These are phyloP conservation scores for Blepharisma japonicum DNA, from an alignment of 73 alveolate species.

Conservation along the genomic window DNA sequence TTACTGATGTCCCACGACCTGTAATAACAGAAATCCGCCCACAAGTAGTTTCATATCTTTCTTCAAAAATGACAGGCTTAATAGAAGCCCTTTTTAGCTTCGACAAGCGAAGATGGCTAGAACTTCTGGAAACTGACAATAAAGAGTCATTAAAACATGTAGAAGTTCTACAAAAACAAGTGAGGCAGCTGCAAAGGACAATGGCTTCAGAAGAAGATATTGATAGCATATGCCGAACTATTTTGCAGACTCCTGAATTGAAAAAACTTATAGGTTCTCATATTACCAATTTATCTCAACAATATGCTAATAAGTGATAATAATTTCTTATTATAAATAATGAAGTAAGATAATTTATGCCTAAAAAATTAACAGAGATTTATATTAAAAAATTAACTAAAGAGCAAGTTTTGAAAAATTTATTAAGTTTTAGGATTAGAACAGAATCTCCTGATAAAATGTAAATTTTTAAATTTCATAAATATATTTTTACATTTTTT, in stretches of 20 bases:
- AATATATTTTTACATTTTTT: too few species aligned
- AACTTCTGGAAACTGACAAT: constrained; percentile 19
- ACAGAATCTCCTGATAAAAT: too few species aligned
- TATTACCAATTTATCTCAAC: too few species aligned
- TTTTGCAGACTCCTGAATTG: constrained; percentile 27
- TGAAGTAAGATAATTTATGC: too few species aligned
- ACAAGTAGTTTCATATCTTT: not conserved
- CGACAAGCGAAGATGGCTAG: constrained; percentile 20
- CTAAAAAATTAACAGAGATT: too few species aligned
- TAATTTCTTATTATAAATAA: too few species aligned
- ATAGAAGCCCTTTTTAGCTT: constrained; percentile 26
- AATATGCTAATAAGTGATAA: too few species aligned
- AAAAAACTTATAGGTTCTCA: not conserved
- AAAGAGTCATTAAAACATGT: constrained; percentile 8
- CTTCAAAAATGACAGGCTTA: not conserved
- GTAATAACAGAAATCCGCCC: not conserved
- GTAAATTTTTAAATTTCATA: too few species aligned
- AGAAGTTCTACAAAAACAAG: constrained; percentile 8
- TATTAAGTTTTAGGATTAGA: too few species aligned
- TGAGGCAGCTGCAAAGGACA: not conserved
- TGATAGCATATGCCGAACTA: not conserved
- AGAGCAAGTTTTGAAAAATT: too few species aligned
- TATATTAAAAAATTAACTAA: too few species aligned
- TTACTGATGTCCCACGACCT: not conserved
- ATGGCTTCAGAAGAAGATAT: constrained; percentile 9